These are phyloP conservation scores for Pinus albicaulis DNA, from an alignment of 75 land plant species.

Conservation along the genomic window DNA sequence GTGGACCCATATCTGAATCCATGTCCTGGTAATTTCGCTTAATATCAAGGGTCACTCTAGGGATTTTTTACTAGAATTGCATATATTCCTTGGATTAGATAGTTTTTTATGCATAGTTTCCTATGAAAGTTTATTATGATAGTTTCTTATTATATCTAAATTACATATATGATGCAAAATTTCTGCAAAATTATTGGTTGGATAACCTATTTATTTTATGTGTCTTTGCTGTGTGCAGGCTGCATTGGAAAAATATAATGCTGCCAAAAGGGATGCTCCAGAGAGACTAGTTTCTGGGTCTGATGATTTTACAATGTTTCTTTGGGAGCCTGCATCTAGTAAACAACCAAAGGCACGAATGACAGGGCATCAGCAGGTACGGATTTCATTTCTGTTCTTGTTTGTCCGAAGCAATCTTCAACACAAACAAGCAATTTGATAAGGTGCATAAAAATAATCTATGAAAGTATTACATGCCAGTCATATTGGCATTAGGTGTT, in stretches of 20 bases:
- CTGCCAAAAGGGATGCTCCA: slow-evolving; percentile 79
- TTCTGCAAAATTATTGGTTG: not conserved
- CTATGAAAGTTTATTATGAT: no score
- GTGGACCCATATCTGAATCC: no score
- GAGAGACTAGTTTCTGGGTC: slow-evolving; percentile 97
- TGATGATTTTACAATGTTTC: slow-evolving; percentile 98
- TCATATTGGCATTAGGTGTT: no score
- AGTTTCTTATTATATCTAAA: no score
- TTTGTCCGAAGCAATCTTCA: not conserved
- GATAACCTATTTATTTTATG: not conserved
- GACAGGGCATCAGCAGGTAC: slow-evolving; percentile 99
- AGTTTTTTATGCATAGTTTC: no score
- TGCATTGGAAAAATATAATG: slow-evolving; percentile 74
- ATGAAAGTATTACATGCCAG: no score
- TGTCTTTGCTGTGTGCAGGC: slow-evolving; percentile 39
- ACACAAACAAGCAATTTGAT: not conserved
- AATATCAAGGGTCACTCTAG: no score
- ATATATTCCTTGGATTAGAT: not conserved
- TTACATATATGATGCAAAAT: not conserved
- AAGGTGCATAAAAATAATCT: no score
- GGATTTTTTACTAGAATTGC: not conserved
- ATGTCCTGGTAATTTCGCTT: no score
- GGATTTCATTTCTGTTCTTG: not conserved
- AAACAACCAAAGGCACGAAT: slow-evolving; percentile 93
- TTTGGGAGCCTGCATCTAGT: slow-evolving; percentile 91